Conservation (phyloP, 225 moss, liverwort and hornwort species). For the Neckera pumila region DNA sequence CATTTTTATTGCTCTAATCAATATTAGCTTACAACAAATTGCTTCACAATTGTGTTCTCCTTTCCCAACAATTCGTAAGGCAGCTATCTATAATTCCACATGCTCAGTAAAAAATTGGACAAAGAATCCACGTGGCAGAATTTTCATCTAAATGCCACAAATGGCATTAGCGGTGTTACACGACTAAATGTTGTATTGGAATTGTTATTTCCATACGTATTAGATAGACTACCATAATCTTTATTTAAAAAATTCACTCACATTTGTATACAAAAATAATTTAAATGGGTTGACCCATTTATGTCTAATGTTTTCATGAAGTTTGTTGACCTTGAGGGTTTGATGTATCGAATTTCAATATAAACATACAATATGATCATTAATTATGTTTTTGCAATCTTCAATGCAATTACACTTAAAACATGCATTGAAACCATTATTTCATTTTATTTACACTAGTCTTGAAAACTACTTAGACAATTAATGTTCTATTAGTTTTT, state of each 20-base stretch:
- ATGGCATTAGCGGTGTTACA: no score
- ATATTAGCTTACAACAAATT: no score
- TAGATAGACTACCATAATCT: neutral
- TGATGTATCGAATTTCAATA: neutral
- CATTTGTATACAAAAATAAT: fast-evolving
- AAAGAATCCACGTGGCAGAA: no score
- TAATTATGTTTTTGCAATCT: neutral
- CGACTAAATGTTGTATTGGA: neutral
- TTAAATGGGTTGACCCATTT: neutral
- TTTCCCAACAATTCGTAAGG: no score
- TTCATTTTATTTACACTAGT: neutral
- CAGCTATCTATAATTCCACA: no score
- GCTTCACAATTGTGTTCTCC: no score
- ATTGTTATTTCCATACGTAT: fast-evolving
- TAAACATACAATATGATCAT: neutral
- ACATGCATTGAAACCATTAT: neutral
- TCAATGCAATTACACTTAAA: neutral
- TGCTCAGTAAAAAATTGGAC: no score
- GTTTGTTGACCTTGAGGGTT: neutral
- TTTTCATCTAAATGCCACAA: no score
- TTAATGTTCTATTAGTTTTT: neutral
- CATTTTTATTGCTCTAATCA: no score
- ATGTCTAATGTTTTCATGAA: neutral
- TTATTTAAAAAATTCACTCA: no score
- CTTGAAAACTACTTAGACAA: neutral